Conservation (phyloP, 2,329 filamentous ascomycete species). For the Emergomyces africanus region DNA sequence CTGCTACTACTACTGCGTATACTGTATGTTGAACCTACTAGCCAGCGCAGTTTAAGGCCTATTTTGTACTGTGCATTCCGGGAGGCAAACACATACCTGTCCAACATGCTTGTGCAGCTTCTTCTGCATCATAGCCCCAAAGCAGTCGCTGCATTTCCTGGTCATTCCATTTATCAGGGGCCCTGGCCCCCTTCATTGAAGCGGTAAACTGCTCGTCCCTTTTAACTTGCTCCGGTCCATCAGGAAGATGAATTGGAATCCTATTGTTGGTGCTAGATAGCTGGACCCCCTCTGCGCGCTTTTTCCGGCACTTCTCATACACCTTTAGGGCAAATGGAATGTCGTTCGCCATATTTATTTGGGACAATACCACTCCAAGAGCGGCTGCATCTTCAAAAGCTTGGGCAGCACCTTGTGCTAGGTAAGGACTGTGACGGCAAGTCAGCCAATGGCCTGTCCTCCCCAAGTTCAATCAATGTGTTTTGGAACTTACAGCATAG, state of each 20-base stretch:
- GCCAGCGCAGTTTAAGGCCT: background rate
- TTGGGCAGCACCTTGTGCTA: slow-evolving; percentile 52
- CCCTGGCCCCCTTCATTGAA: slow-evolving; percentile 35
- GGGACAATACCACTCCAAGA: slow-evolving; percentile 38
- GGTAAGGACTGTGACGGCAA: slow-evolving; percentile 33
- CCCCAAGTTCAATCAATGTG: background rate
- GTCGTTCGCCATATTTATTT: slow-evolving; percentile 31
- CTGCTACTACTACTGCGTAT: no score
- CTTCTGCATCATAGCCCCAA: slow-evolving; percentile 28
- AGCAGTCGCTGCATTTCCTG: slow-evolving; percentile 46
- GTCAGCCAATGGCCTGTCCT: background rate
- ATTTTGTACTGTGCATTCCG: background rate
- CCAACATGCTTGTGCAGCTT: slow-evolving; percentile 11
- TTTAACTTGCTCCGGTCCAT: slow-evolving; percentile 46
- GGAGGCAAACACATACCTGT: background rate
- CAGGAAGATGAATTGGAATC: slow-evolving; percentile 42
- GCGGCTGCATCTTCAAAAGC: slow-evolving; percentile 53
- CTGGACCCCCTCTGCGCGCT: slow-evolving; percentile 44
- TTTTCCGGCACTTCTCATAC: slow-evolving; percentile 45
- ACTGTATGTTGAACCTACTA: background rate
- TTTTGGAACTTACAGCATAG: slow-evolving; percentile 38
- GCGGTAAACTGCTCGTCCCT: slow-evolving; percentile 45
- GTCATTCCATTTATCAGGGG: slow-evolving; percentile 53
- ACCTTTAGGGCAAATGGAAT: slow-evolving; percentile 42
- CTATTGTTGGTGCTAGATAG: slow-evolving; percentile 45